Evolutionary conservation across 2,329 filamentous ascomycete genomes (phyloP), one percentile per base, ranked within the genome.

Genomic region (Curvularia sp.): DNA sequence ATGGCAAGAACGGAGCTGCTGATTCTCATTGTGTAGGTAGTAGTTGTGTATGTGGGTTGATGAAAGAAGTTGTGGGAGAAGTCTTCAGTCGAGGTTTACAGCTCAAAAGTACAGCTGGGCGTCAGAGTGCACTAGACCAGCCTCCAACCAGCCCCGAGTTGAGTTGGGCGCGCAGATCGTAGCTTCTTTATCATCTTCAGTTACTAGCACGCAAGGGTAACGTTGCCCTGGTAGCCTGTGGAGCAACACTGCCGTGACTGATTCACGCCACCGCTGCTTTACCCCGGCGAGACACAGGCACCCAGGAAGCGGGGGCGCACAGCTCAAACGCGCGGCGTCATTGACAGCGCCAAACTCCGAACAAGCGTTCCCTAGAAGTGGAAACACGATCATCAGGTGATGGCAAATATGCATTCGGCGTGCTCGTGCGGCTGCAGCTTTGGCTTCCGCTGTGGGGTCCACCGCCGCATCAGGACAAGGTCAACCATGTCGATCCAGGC

Each of bases 361-460:
- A 50, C 35, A 50, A 50, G 48, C 48, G 48, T 26, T 50, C 24
- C 35, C 31, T 28, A 42, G n/a, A 26, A 10, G 30, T 22, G 42
- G 20, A 31, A 46, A 20, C 22, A 41, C 55, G 44, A 55, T 55
- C 55, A 63, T 63, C 35, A 38, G 15, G 1, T 38, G 35, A 38
- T 18, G 15, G 13, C 41, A 43, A 43, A 26, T 26, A 7, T 13
- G 39, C 43, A 50, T 35, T 38, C 13, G 47, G 22, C 49, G 50
- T 55, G 63, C 44, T 59, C 49, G 54, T 55, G 61, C 61, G 49
- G 56, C 54, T 62, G 61, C 49, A 58, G 58, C 60, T 48, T 33
- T 49, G 50, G 51, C 28, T 42, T 49, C 39, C 33, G 31, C 24
- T 60, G 61, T 57, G 63, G 63, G 58, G 56, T 59, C 35, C n/a